These are phyloP conservation scores for Metarhizium album DNA, from an alignment of 2,329 filamentous ascomycete species.

Conservation along the genomic window DNA sequence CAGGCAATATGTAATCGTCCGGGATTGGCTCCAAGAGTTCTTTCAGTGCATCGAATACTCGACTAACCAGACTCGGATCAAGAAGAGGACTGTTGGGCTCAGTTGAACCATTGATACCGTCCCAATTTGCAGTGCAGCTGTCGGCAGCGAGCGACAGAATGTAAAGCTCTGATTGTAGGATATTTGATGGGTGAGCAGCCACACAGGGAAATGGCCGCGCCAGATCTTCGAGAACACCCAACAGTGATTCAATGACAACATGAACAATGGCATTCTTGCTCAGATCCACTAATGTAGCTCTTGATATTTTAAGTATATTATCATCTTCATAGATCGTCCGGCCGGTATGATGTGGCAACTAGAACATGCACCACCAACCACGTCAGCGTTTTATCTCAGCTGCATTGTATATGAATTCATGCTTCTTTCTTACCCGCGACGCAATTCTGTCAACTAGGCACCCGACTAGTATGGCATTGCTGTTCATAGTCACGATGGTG, in stretches of 20 bases:
- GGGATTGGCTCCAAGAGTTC: constrained; percentile 47
- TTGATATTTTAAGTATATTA: constrained; percentile 48
- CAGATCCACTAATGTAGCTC: constrained; percentile 49
- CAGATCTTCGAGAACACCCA: constrained; percentile 48
- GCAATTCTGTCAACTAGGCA: constrained; percentile 53
- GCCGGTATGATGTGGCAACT: constrained; percentile 9
- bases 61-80: constrained; percentile 39
- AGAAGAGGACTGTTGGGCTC: constrained; percentile 27
- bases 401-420: background rate
- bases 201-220: constrained; percentile 41
- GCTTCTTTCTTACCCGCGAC: constrained; percentile 44
- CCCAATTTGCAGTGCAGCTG: constrained; percentile 53
- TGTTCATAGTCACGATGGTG: constrained; percentile 35
- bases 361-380: background rate
- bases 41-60: constrained; percentile 45
- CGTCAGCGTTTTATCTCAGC: background rate
- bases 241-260: constrained; percentile 44
- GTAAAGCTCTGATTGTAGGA: constrained; percentile 54
- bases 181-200: constrained; percentile 43
- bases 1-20: constrained; percentile 44
- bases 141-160: constrained; percentile 53
- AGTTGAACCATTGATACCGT: constrained; percentile 12
- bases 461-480: constrained; percentile 48
- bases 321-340: constrained; percentile 38
- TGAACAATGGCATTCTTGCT: constrained; percentile 43